Evolutionary conservation across 2,329 filamentous ascomycete species (phyloP).

Genomic region (Fusarium coicis): DNA sequence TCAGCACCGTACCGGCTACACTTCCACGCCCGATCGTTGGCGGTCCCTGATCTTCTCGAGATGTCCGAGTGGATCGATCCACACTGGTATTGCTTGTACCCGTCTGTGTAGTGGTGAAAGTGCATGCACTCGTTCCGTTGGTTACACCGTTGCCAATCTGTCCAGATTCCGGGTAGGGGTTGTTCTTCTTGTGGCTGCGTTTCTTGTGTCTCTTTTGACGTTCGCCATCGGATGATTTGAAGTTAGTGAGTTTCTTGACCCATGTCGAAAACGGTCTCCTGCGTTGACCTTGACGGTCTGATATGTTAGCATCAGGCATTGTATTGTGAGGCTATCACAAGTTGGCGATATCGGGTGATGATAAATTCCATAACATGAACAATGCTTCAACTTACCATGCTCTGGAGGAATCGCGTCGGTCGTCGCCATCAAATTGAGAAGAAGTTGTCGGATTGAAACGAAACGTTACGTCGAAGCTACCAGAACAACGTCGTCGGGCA

Average conservation of each 20-base stretch:
- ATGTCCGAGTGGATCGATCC: slow-evolving; percentile 69
- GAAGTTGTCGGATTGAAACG: slow-evolving; percentile 2
- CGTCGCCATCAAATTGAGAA: slow-evolving; percentile 42
- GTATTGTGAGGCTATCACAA: slow-evolving; percentile 1
- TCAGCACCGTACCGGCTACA: slow-evolving; percentile 82
- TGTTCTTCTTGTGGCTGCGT: slow-evolving; percentile 77
- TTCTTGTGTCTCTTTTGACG: slow-evolving; percentile 61
- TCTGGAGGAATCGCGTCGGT: slow-evolving; percentile 42
- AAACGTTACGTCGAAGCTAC: slow-evolving; percentile 21
- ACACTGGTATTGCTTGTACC: slow-evolving; percentile 63
- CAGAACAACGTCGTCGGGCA: slow-evolving; percentile 35
- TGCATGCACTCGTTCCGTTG: slow-evolving; percentile 60
- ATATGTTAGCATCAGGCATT: slow-evolving; percentile 47
- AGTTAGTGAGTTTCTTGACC: slow-evolving; percentile 92
- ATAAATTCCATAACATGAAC: background rate
- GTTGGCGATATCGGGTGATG: slow-evolving; percentile 15
- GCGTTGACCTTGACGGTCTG: slow-evolving; percentile 75
- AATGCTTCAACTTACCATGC: slow-evolving; percentile 32
- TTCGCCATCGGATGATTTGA: slow-evolving; percentile 77
- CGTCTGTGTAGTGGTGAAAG: slow-evolving; percentile 66
- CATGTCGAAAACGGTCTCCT: slow-evolving; percentile 90
- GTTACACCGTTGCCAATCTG: slow-evolving; percentile 54
- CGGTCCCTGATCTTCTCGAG: slow-evolving; percentile 66
- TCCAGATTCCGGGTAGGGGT: slow-evolving; percentile 90
- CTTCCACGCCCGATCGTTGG: slow-evolving; percentile 76